Evolutionary conservation across 2,329 filamentous ascomycete species (phyloP).

Genomic region (Gaeumannomyces tritici): DNA sequence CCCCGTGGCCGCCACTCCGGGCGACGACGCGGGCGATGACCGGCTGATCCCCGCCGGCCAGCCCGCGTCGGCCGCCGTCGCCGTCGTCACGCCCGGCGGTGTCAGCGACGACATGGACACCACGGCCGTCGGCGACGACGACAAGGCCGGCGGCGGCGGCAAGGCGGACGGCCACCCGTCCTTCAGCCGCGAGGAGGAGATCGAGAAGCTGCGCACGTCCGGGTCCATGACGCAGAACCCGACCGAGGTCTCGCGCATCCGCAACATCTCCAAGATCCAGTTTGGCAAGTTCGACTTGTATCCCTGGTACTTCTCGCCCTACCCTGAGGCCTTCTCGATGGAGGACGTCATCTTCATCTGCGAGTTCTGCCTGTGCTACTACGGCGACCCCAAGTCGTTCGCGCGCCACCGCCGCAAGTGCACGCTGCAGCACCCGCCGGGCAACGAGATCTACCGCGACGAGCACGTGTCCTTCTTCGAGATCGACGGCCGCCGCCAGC

Average conservation of each 20-base stretch:
- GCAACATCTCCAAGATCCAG: conserved; percentile 88
- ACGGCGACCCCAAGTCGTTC: conserved; percentile 74
- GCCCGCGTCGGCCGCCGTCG: conserved; percentile 22
- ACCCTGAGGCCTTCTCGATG: conserved; percentile 80
- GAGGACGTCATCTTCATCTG: conserved; percentile 91
- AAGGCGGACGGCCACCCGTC: conserved; percentile 35
- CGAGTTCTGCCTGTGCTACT: conserved; percentile 94
- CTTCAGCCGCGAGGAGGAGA: conserved; percentile 81
- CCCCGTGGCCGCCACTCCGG: conserved; percentile 22
- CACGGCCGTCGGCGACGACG: conserved; percentile 36
- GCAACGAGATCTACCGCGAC: conserved; percentile 97
- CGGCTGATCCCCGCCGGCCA: conserved; percentile 35
- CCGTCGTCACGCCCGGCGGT: conserved; percentile 34
- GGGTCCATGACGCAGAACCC: conserved; percentile 99
- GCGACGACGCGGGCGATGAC: conserved; percentile 32
- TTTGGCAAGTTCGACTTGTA: conserved; percentile 89
- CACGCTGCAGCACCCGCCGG: conserved; percentile 81
- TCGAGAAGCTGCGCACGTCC: conserved; percentile 87
- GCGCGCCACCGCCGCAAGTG: conserved; percentile 82
- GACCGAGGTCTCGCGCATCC: conserved; percentile 88
- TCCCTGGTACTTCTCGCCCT: conserved; percentile 98
- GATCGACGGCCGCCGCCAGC: conserved; percentile 87
- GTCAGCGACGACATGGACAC: conserved; percentile 38
- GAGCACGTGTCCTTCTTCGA: conserved; percentile 93
- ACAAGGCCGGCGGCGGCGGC: conserved; percentile 16